Evolutionary conservation across 2,329 filamentous ascomycete species (phyloP).

Genomic region (Paracoccidioides brasiliensis): DNA sequence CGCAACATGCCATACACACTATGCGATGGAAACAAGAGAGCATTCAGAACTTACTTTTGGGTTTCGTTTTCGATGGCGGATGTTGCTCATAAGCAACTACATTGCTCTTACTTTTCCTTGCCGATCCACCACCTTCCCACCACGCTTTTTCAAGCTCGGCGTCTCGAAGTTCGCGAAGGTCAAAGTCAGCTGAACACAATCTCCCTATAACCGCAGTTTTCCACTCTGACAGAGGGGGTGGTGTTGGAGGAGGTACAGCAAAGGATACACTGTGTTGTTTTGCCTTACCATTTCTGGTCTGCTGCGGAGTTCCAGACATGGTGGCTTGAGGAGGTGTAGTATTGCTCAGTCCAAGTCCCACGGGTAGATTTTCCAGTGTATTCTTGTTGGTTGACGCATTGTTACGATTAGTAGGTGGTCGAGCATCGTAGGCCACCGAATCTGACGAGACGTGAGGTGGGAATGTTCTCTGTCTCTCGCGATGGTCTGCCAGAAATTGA

Average conservation of each 20-base stretch:
- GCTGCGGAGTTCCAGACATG: constrained; percentile 9
- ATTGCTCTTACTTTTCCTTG: constrained; percentile 35
- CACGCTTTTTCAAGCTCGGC: constrained; percentile 45
- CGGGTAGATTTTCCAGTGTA: background rate
- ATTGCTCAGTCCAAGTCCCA: constrained; percentile 3
- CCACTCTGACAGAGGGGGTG: constrained; percentile 48
- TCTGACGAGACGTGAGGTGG: background rate
- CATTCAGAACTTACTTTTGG: constrained; percentile 19
- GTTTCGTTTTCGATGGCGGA: constrained; percentile 19
- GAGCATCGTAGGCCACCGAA: background rate
- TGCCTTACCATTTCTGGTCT: constrained; percentile 14
- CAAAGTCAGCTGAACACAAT: constrained; percentile 46
- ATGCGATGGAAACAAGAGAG: background rate
- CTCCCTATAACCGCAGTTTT: constrained; percentile 52
- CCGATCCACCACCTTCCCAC: constrained; percentile 55
- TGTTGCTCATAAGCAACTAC: constrained; percentile 21
- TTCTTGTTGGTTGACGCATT: background rate
- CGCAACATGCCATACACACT: background rate
- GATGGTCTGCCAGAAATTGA: background rate
- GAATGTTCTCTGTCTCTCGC: background rate
- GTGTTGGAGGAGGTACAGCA: constrained; percentile 34
- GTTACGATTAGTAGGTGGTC: background rate
- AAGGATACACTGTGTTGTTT: constrained; percentile 34
- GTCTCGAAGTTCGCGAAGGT: constrained; percentile 48
- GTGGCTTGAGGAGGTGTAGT: constrained; percentile 6